phyloP scores from a whole-genome alignment of 345 rosid genomes.

The Psidium guajava region DNA sequence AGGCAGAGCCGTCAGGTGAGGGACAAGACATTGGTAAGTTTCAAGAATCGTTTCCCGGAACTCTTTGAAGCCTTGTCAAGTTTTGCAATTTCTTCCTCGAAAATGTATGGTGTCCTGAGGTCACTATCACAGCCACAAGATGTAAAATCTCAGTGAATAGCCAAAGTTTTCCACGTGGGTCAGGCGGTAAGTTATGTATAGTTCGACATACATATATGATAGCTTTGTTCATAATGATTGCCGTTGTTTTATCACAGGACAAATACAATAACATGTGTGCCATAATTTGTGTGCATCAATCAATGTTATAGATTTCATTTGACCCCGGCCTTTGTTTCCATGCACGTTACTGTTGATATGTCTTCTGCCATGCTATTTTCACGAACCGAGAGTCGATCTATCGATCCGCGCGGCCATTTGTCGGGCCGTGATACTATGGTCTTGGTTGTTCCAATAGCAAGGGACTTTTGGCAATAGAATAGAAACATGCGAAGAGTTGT shows the following conservation, averaged over 20 bases:
- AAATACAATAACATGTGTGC: background rate
- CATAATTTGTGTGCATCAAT: background rate
- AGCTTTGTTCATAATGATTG: background rate
- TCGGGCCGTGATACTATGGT: no score
- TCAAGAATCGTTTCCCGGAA: slow-evolving; percentile 61
- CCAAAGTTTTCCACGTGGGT: background rate
- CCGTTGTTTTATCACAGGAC: background rate
- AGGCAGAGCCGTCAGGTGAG: slow-evolving; percentile 64
- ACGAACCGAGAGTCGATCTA: no score
- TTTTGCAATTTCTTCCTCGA: slow-evolving; percentile 39
- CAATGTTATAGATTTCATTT: background rate
- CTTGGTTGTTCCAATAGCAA: background rate
- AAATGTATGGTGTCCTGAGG: slow-evolving; percentile 30
- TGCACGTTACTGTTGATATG: background rate
- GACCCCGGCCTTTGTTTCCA: background rate
- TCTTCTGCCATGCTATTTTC: background rate
- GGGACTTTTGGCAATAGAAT: background rate
- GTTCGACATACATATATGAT: background rate
- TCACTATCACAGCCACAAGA: background rate
- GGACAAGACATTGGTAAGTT: slow-evolving; percentile 65
- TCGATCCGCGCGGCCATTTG: no score
- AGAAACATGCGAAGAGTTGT: background rate
- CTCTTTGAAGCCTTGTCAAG: slow-evolving; percentile 48
- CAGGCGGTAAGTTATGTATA: background rate
- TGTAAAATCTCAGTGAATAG: background rate